Percentiles rank a stretch among this genome's conserved stretches.
Evolutionary conservation across 805 yeast species (phyloP).

Genomic region (Pichia californica): DNA sequence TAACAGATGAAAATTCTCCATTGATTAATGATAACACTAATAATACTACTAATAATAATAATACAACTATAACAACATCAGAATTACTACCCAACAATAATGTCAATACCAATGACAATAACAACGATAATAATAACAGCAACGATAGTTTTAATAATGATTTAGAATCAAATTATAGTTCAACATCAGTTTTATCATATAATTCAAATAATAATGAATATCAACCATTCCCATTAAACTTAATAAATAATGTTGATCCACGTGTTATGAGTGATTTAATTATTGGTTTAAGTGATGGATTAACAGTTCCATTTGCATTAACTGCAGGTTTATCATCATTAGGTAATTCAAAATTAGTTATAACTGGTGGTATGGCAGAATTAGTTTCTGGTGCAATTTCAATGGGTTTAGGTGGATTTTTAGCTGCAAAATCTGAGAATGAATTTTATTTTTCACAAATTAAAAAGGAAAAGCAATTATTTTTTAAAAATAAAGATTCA

Average conservation of each 20-base stretch:
- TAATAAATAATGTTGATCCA: slow-evolving; percentile 65
- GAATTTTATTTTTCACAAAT: slow-evolving; percentile 72
- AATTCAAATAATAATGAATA: neutral
- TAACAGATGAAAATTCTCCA: slow-evolving; percentile 1
- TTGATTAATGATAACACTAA: neutral
- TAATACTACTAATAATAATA: neutral
- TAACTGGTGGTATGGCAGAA: slow-evolving; percentile 98
- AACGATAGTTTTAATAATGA: neutral
- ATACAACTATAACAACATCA: neutral
- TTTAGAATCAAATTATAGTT: slow-evolving; percentile 2
- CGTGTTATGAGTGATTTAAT: slow-evolving; percentile 90
- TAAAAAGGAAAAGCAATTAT: slow-evolving; percentile 58
- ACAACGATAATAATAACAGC: neutral
- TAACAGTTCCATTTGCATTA: slow-evolving; percentile 97
- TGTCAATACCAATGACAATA: neutral
- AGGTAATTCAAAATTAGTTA: slow-evolving; percentile 84
- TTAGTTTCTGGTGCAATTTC: slow-evolving; percentile 94
- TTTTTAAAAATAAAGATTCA: slow-evolving; percentile 56
- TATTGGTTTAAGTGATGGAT: slow-evolving; percentile 91
- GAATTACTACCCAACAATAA: no score
- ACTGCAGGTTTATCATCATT: slow-evolving; percentile 92
- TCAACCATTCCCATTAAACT: slow-evolving; percentile 5
- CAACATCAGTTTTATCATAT: neutral
- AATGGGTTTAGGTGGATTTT: slow-evolving; percentile 95
- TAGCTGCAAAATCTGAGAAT: slow-evolving; percentile 87